Evolutionary conservation across 2,329 filamentous ascomycete species (phyloP).

Genomic region (Xylariales sp.): DNA sequence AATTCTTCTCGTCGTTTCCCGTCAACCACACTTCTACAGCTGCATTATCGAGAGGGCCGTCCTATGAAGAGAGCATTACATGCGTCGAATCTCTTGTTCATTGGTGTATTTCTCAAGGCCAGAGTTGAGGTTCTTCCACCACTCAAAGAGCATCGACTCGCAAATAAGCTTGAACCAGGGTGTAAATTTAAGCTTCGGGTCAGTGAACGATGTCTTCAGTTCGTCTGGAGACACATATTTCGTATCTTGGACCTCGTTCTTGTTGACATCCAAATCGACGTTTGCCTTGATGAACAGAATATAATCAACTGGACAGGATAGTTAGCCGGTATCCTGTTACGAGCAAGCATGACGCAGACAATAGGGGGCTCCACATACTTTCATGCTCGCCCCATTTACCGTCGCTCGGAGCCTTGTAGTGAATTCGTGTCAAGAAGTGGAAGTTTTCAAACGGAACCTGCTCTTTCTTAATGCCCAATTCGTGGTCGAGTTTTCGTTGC

Average conservation of each 20-base stretch:
- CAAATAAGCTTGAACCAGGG: constrained; percentile 99
- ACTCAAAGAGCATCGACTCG: constrained; percentile 94
- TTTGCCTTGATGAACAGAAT: constrained; percentile 97
- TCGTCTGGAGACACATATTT: constrained; percentile 79
- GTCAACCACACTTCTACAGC: not conserved
- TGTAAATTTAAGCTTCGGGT: constrained; percentile 79
- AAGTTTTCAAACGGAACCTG: constrained; percentile 92
- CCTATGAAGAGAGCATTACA: too few relatives aligned
- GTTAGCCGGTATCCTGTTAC: not conserved
- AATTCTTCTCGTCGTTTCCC: too few relatives aligned
- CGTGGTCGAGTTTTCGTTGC: constrained; percentile 88
- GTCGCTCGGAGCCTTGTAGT: constrained; percentile 95
- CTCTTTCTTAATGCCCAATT: constrained; percentile 82
- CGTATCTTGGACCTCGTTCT: constrained; percentile 83
- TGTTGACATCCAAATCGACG: constrained; percentile 75
- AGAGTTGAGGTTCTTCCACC: constrained; percentile 83
- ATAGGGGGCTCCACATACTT: constrained; percentile 54
- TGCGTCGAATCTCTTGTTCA: constrained; percentile 82
- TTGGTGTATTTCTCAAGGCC: constrained; percentile 81
- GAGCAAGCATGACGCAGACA: constrained; percentile 3
- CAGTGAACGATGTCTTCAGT: constrained; percentile 79
- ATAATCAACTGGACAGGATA: constrained; percentile 70
- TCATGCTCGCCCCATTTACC: constrained; percentile 99
- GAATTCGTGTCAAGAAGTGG: constrained; percentile 90
- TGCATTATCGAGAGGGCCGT: too few relatives aligned